These are phyloP conservation scores for Didymella keratinophila DNA, from an alignment of 2,329 filamentous ascomycete species.

Conservation along the genomic window DNA sequence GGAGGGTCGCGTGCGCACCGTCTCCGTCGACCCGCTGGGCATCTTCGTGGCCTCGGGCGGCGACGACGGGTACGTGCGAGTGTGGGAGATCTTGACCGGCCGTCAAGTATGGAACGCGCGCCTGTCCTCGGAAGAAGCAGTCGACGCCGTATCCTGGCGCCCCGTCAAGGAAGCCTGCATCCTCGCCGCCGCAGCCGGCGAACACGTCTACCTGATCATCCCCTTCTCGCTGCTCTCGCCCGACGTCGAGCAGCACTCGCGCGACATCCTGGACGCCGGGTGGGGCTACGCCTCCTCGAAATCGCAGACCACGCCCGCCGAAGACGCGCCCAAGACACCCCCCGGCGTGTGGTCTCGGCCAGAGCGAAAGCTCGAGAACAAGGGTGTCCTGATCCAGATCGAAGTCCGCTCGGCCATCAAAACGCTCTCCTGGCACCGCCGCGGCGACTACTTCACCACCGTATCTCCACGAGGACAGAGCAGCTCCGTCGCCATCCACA, in stretches of 20 bases:
- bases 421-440: conserved; percentile 90
- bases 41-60: conserved; percentile 89
- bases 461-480: conserved; percentile 82
- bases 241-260: conserved; percentile 75
- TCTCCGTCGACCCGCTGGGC: conserved; percentile 85
- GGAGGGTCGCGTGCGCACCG: conserved; percentile 82
- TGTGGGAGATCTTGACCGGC: conserved; percentile 88
- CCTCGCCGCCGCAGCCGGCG: conserved; percentile 82
- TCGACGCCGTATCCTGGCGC: conserved; percentile 89
- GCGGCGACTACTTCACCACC: conserved; percentile 92
- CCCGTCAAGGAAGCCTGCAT: conserved; percentile 82
- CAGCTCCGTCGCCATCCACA: conserved; percentile 90
- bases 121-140: conserved; percentile 77
- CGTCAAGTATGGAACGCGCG: conserved; percentile 87
- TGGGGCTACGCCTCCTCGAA: conserved; percentile 88
- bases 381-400: conserved; percentile 80
- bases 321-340: conserved; percentile 71
- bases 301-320: conserved; percentile 59
- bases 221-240: conserved; percentile 72
- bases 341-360: conserved; percentile 86
- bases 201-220: conserved; percentile 84
- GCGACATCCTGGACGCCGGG: conserved; percentile 82
- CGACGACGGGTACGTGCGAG: conserved; percentile 88
- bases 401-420: conserved; percentile 84
- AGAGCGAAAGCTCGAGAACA: conserved; percentile 73